phyloP scores from a whole-genome alignment of 2,329 filamentous ascomycete species.

The Alternaria sp. region DNA sequence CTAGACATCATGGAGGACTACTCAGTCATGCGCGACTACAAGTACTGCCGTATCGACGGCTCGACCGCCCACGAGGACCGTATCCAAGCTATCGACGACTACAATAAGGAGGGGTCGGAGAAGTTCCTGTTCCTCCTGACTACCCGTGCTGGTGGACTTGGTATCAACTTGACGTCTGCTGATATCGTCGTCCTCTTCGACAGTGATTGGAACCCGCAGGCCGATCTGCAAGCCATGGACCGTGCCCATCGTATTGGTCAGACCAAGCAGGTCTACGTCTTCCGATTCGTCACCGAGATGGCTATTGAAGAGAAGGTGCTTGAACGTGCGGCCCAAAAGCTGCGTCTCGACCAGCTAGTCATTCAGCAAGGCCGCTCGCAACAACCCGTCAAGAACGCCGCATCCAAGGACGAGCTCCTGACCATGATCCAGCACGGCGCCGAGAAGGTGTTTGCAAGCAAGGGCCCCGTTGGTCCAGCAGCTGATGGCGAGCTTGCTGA shows the following conservation, averaged over 20 bases:
- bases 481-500: slow-evolving; percentile 72
- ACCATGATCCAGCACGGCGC: slow-evolving; percentile 99
- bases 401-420: slow-evolving; percentile 93
- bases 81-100: slow-evolving; percentile 96
- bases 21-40: slow-evolving; percentile 91
- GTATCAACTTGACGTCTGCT: slow-evolving; percentile 93
- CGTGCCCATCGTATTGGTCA: slow-evolving; percentile 98
- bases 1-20: slow-evolving; percentile 98
- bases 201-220: slow-evolving; percentile 98
- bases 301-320: slow-evolving; percentile 98
- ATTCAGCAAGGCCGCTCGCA: slow-evolving; percentile 97
- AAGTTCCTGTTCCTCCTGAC: slow-evolving; percentile 90
- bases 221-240: slow-evolving; percentile 98
- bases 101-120: slow-evolving; percentile 94
- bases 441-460: slow-evolving; percentile 86
- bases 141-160: slow-evolving; percentile 91
- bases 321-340: slow-evolving; percentile 93
- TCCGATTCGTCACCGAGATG: slow-evolving; percentile 96
- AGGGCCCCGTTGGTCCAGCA: slow-evolving; percentile 68
- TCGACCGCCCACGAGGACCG: slow-evolving; percentile 96
- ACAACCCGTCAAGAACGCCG: slow-evolving; percentile 85
- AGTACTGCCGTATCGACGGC: slow-evolving; percentile 97
- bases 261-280: slow-evolving; percentile 96
- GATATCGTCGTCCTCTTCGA: slow-evolving; percentile 97
- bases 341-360: slow-evolving; percentile 94